Evolutionary conservation across 2,329 filamentous ascomycete genomes (phyloP).

Genomic region (Apiospora kogelbergensis): DNA sequence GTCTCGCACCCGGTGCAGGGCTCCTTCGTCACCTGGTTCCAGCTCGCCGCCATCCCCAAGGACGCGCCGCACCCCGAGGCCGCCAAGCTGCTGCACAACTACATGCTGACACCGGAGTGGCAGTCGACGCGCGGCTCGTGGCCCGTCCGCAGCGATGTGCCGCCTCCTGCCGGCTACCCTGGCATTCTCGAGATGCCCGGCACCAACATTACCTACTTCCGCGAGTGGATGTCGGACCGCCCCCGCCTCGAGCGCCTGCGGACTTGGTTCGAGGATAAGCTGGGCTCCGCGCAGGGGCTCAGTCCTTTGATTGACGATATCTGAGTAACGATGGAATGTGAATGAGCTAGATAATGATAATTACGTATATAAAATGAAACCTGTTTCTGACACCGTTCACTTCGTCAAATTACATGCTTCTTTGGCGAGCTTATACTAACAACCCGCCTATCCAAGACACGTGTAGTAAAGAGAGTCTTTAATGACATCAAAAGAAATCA

Average conservation of each 20-base stretch:
- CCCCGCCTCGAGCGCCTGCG: conserved; percentile 34
- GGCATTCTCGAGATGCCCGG: conserved; percentile 28
- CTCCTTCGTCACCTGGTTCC: conserved; percentile 47
- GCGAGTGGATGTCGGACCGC: conserved; percentile 36
- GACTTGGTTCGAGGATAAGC: conserved; percentile 36
- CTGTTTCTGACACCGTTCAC: no score
- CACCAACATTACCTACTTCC: conserved; percentile 34
- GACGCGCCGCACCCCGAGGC: conserved; percentile 49
- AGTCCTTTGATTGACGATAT: conserved; percentile 34
- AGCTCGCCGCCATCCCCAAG: conserved; percentile 47
- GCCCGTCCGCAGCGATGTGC: conserved; percentile 31
- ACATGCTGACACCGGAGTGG: conserved; percentile 41
- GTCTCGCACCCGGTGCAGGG: conserved; percentile 35
- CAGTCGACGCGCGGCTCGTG: conserved; percentile 32
- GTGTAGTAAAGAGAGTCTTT: no score
- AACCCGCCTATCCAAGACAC: no score
- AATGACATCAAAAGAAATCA: no score
- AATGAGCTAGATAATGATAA: not conserved
- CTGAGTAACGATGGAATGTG: not conserved
- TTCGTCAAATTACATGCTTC: no score
- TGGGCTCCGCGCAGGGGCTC: conserved; percentile 38
- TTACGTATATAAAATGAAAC: not conserved
- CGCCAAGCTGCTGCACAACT: conserved; percentile 51
- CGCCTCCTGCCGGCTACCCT: conserved; percentile 25
- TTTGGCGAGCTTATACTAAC: no score